phyloP scores from a whole-genome alignment of 2,329 filamentous ascomycete genomes.

The Lecanicillium sp. region DNA sequence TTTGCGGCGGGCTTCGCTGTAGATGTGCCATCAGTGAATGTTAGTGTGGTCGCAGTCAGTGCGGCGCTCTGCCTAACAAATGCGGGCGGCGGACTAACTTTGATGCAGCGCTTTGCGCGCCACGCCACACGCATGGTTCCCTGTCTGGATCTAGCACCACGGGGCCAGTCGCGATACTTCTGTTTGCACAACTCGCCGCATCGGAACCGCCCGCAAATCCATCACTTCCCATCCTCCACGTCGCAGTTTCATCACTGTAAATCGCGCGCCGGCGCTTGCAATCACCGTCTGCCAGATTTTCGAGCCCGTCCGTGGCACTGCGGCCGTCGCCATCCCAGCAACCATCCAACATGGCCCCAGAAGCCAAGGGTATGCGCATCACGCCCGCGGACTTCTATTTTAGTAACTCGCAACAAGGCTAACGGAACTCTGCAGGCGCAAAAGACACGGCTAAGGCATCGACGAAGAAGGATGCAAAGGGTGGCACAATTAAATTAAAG shows the following conservation, averaged over 20 bases:
- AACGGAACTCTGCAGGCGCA: conserved; percentile 38
- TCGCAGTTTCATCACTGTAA: not conserved
- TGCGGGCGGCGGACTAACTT: conserved; percentile 12
- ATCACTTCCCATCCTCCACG: conserved; percentile 4
- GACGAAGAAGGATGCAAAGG: conserved; percentile 48
- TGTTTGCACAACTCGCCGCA: not conserved
- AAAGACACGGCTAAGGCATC: conserved; percentile 55
- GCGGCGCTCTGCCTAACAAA: not conserved
- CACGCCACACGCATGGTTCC: not conserved
- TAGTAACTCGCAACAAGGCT: not conserved
- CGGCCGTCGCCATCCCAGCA: not conserved
- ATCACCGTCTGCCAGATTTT: not conserved
- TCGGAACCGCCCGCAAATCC: not conserved
- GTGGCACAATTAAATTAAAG: conserved; percentile 55
- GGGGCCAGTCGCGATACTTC: not conserved
- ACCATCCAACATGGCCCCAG: conserved; percentile 11
- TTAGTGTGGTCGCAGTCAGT: no score
- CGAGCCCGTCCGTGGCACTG: not conserved
- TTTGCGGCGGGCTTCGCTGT: no score
- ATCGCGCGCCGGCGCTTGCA: not conserved
- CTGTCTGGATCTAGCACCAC: not conserved
- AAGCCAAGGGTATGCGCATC: conserved; percentile 13
- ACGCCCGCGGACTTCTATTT: not conserved
- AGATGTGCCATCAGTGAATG: no score
- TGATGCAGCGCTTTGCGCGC: conserved; percentile 1